These are phyloP conservation scores for Xylariaceae sp. DNA, from an alignment of 2,329 filamentous ascomycete genomes.

Conservation along the genomic window DNA sequence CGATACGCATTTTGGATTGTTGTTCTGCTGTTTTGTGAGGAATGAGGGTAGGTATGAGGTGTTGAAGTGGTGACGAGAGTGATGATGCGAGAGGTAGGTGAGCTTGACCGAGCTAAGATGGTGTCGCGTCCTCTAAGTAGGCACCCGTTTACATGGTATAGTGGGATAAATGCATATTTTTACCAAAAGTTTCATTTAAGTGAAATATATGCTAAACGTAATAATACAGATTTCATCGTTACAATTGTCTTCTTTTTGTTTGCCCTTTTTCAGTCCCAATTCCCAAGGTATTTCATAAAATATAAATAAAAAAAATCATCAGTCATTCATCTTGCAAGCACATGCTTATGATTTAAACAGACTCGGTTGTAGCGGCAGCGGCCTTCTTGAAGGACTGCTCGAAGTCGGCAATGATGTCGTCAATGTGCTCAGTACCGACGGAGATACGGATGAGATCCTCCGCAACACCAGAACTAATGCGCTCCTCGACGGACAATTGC, in stretches of 20 bases:
- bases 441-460: conserved; percentile 92
- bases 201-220: neutral
- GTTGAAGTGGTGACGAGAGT: too few relatives aligned
- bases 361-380: conserved; percentile 41
- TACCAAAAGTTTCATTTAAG: neutral
- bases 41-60: too few relatives aligned
- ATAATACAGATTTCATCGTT: neutral
- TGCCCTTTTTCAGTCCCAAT: neutral
- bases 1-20: neutral
- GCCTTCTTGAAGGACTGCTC: conserved; percentile 76
- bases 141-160: neutral
- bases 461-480: conserved; percentile 72
- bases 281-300: neutral
- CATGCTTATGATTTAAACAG: conserved; percentile 27
- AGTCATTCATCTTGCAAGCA: neutral
- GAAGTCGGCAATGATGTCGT: conserved; percentile 95
- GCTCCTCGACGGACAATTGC: conserved; percentile 78
- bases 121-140: neutral
- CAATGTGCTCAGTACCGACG: conserved; percentile 92
- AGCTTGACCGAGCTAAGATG: neutral
- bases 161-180: neutral
- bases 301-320: neutral
- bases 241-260: neutral
- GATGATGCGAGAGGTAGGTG: neutral
- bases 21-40: neutral